Conservation (phyloP, 352 stramenopile species). For the Sclerospora graminicola region DNA sequence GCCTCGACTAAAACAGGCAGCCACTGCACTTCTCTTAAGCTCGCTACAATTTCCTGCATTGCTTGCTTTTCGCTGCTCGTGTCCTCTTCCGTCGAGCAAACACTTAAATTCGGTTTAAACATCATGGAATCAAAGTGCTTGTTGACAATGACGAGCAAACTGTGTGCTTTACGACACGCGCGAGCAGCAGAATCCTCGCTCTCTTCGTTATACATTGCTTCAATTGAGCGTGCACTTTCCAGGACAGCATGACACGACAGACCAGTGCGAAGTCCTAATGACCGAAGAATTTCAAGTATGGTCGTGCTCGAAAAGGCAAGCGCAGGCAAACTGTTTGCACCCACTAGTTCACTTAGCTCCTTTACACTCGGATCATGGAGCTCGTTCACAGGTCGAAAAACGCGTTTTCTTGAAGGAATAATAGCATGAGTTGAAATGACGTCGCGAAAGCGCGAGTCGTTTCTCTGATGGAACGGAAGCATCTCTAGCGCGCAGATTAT, state of each 20-base stretch:
- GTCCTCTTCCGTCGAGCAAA: constrained; percentile 4
- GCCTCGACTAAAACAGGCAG: constrained; percentile 24
- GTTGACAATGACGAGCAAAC: constrained; percentile 61
- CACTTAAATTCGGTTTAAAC: not conserved
- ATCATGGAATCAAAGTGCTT: constrained; percentile 65
- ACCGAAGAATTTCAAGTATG: constrained; percentile 43
- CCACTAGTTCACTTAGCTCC: constrained; percentile 53
- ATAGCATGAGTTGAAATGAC: constrained; percentile 27
- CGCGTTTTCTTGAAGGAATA: constrained; percentile 45
- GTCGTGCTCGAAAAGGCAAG: constrained; percentile 31
- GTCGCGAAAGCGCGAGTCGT: constrained; percentile 37
- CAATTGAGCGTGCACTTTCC: constrained; percentile 57
- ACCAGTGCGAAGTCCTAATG: constrained; percentile 40
- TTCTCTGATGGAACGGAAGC: constrained; percentile 42
- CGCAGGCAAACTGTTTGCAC: constrained; percentile 50
- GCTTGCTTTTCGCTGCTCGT: too few relatives aligned
- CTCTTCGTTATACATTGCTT: too few relatives aligned
- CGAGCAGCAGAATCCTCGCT: constrained; percentile 10
- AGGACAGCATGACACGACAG: constrained; percentile 63
- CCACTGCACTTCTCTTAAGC: constrained; percentile 29
- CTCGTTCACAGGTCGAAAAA: constrained; percentile 38
- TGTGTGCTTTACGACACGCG: constrained; percentile 35
- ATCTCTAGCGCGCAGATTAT: constrained; percentile 34
- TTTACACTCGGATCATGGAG: constrained; percentile 63
- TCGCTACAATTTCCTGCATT: constrained; percentile 21